Conservation (phyloP, 352 stramenopile species). For the Phytopythium oedochilum region DNA sequence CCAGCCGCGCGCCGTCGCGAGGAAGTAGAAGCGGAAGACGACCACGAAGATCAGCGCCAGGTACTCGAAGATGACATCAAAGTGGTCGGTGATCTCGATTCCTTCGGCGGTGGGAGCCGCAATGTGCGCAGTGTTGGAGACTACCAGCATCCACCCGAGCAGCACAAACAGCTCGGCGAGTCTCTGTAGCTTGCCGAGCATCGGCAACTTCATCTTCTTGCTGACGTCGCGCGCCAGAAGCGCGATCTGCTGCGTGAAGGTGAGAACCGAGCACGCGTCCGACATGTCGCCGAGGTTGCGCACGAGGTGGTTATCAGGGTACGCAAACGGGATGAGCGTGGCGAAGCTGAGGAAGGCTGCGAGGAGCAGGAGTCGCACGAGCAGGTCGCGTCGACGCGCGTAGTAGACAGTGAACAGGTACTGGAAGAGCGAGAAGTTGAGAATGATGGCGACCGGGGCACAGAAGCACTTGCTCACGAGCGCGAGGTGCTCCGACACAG, state of each 20-base stretch:
- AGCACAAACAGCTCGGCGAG: slow-evolving; percentile 5
- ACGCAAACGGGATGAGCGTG: slow-evolving; percentile 7
- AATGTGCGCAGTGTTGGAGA: background rate
- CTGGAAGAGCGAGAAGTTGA: slow-evolving; percentile 31
- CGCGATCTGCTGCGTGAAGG: slow-evolving; percentile 1
- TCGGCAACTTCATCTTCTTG: slow-evolving; percentile 7
- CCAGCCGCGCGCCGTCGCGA: slow-evolving; percentile 11
- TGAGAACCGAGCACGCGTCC: slow-evolving; percentile 10
- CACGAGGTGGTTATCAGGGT: slow-evolving; percentile 6
- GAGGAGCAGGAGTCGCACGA: slow-evolving; percentile 7
- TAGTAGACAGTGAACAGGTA: slow-evolving; percentile 18
- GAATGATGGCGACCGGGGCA: slow-evolving; percentile 1
- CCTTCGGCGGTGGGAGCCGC: background rate
- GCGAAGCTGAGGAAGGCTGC: slow-evolving; percentile 19
- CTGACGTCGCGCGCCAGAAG: slow-evolving; percentile 5
- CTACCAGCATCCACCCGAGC: background rate
- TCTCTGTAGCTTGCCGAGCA: slow-evolving; percentile 8
- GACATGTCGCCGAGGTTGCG: slow-evolving; percentile 11
- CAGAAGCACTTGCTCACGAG: slow-evolving; percentile 7
- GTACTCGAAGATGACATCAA: slow-evolving; percentile 5
- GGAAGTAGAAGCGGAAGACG: slow-evolving; percentile 28
- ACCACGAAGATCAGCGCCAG: slow-evolving; percentile 9
- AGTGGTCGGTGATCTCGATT: slow-evolving; percentile 24
- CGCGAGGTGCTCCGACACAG: background rate
- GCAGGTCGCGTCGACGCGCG: background rate